Conservation (phyloP, 2,329 filamentous ascomycete genomes). For the Trichoderma guizhouense region DNA sequence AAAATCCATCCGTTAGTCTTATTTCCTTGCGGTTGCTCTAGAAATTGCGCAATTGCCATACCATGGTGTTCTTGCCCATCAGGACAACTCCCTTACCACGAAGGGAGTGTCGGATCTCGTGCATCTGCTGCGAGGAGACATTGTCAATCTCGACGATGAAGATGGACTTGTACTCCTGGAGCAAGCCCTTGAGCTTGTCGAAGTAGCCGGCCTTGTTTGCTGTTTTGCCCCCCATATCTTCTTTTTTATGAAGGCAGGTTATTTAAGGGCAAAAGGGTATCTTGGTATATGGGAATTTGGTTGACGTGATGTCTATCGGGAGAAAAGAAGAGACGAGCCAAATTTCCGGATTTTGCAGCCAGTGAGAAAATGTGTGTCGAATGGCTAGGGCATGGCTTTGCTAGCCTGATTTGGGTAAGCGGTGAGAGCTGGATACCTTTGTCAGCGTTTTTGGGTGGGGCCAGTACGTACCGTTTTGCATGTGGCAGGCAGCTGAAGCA, state of each 20-base stretch:
- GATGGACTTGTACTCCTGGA: conserved; percentile 95
- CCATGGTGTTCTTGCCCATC: conserved; percentile 99
- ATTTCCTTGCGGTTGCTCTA: background rate
- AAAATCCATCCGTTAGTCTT: background rate
- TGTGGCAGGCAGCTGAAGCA: background rate
- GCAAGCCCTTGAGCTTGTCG: conserved; percentile 97
- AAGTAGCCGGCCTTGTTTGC: conserved; percentile 95
- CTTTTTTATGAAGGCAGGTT: conserved; percentile 94
- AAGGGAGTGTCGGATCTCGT: conserved; percentile 95
- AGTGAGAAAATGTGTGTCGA: conserved; percentile 32
- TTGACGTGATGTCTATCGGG: conserved; percentile 26
- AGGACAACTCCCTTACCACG: conserved; percentile 90
- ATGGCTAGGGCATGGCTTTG: conserved; percentile 37
- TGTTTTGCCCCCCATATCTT: conserved; percentile 98
- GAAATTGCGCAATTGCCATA: conserved; percentile 38
- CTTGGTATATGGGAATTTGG: conserved; percentile 23
- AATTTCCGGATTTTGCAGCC: conserved; percentile 26
- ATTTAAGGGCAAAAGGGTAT: conserved; percentile 76
- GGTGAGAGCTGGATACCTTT: background rate
- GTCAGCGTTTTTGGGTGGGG: conserved; percentile 11
- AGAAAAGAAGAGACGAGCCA: conserved; percentile 18
- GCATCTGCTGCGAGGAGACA: conserved; percentile 99
- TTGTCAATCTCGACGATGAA: conserved; percentile 98
- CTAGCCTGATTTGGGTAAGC: conserved; percentile 27
- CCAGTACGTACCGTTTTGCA: background rate